Evolutionary conservation across 805 yeast genomes (phyloP), one percentile per base, ranked within the genome.

Genomic region (baker's yeast (Saccharomyces cerevisiae)): DNA sequence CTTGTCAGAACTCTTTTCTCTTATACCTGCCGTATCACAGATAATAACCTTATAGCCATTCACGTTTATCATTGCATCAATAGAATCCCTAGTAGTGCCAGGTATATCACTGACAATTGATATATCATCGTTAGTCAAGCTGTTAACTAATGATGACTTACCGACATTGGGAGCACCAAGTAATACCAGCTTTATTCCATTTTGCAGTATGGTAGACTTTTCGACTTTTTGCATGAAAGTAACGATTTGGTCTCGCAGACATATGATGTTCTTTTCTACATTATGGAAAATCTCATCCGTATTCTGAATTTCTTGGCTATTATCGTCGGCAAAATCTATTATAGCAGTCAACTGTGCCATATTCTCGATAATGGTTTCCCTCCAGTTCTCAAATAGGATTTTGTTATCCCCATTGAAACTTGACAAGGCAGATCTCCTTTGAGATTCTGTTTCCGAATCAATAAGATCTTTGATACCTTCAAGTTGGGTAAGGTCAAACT

Each of bases 91-190:
- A 0, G 99, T 94, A 0, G 99, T 94, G 0, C 99, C 99, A 1
- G 96, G 96, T 4, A 87, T 80, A 41, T 83, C 83, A 65, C 97
- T 89, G 0, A 94, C 98, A 41, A 94, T 89, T 0, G 97, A 95
- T 17, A 89, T 86, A 24, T 90, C 95, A 24, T 86, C 80, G 55
- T 83, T 78, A 0, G 91, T 89, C 6, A 94, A 68, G n/a, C 72
- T 64, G 63, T 94, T 94, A 51, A 94, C 69, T 10, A 94, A 70
- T 1, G 96, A 88, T 2, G 97, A 90, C 66, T 94, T 94, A 0
- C 99, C 99, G 0, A 96, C 97, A 69, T 94, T 94, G 1, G 99
- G 97, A 6, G 96, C 94, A 0, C 99, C 99, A 13, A 91, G 59
- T 9, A 94, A 72, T 0, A 85, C 82, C 27, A 91, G 62, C 54